Evolutionary conservation across 768 basidiomycete genomes (phyloP), one percentile per base, ranked within the genome.

Genomic region (Leccinum truebloodii): DNA sequence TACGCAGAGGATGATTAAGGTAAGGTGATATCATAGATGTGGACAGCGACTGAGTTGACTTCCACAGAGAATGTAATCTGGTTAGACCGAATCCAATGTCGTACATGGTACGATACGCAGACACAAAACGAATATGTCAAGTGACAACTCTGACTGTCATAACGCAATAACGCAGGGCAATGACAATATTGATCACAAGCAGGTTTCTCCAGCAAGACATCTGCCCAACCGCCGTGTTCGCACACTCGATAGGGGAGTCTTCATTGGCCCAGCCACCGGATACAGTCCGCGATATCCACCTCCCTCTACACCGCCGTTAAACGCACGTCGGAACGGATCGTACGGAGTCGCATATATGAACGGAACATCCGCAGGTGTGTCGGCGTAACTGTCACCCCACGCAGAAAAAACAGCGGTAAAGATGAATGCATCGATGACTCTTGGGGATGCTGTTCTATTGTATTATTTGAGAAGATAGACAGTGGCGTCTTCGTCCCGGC

Each of bases 261-360:
- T 60, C 4, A 55, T 58, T 24, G 54, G 59, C 22, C n/a, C 59
- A 44, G 49, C 48, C 54, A 59, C 44, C 1, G 55, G 60, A 51
- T 71, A 62, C 37, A 48, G n/a, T 28, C 60, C 41, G n/a, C 54
- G 59, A 30, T 28, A 4, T 37, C 50, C 59, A 20, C 34, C 41
- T 35, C 34, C 26, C 6, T 58, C 58, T 2, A 20, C 49, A 46
- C 55, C 44, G 18, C 52, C 57, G 30, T 50, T 54, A 46, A 67
- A 69, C 51, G 32, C 67, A 18, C 67, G 56, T 49, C 26, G 58
- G 39, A 71, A 70, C 24, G 69, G 65, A 53, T 71, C 68, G 37
- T 72, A 63, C 4, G 58, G 68, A n/a, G 53, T 24, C 16, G 49
- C 55, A 16, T 61, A 52, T 14, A 63, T 3, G 24, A 56, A 26